A percentile compares a stretch with the other conserved stretches of the same genome.
These are phyloP conservation scores for Aspergillus indologenus DNA, from an alignment of 495 filamentous ascomycete species.

Conservation along the genomic window DNA sequence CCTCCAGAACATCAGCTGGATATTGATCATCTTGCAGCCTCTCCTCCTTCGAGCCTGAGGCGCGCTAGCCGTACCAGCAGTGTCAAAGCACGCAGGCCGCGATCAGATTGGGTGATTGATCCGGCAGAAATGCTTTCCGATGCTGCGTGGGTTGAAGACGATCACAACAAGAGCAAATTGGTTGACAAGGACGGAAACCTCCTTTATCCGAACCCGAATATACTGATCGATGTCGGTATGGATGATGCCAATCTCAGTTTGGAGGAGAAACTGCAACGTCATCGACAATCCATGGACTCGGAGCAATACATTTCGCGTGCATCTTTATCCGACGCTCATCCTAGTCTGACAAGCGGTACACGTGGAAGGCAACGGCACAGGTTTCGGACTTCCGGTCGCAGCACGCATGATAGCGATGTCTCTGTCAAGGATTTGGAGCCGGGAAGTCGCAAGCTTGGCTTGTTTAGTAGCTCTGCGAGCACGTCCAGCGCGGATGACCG, in stretches of 20 bases:
- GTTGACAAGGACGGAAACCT: constrained; percentile 69
- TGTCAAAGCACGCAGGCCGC: constrained; percentile 57
- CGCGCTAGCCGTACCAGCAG: constrained; percentile 35
- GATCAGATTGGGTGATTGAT: constrained; percentile 75
- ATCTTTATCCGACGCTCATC: constrained; percentile 32
- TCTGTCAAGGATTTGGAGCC: constrained; percentile 25
- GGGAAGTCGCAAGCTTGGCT: constrained; percentile 25
- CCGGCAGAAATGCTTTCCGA: constrained; percentile 83
- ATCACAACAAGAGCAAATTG: constrained; percentile 67
- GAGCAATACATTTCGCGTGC: constrained; percentile 26
- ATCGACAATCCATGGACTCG: constrained; percentile 15
- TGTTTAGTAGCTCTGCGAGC: constrained; percentile 31
- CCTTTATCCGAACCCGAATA: constrained; percentile 54
- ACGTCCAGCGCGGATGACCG: constrained; percentile 26
- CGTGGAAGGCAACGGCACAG: constrained; percentile 35
- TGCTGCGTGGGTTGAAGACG: constrained; percentile 78
- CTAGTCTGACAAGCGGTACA: constrained; percentile 25
- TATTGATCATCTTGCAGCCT: constrained; percentile 25
- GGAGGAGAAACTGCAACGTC: constrained; percentile 18
- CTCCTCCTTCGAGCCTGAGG: constrained; percentile 35
- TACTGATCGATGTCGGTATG: constrained; percentile 23
- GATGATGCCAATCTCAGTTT: constrained; percentile 12
- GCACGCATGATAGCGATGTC: constrained; percentile 26
- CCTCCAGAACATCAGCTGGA: constrained; percentile 22
- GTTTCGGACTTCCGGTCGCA: constrained; percentile 27